Evolutionary conservation across 345 rosid genomes (phyloP), one percentile per base, ranked within the genome.

Genomic region (Cardamine chenopodiifolia): DNA sequence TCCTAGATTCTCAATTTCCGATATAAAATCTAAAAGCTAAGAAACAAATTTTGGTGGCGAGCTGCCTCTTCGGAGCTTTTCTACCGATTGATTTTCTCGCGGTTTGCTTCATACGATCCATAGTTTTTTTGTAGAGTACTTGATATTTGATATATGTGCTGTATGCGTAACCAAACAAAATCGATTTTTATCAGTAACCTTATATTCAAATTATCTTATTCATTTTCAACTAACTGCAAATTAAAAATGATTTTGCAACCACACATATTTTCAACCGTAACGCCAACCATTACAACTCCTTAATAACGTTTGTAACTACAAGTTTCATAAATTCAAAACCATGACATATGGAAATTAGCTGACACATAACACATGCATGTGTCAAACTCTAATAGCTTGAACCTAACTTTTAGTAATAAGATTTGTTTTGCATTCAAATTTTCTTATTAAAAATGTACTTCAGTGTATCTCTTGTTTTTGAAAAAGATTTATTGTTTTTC

Each of bases 71-170:
- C 1, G 88, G 86, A 13, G 84, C 84, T 68, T 80, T 85, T 5
- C 86, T 85, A 56, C 85, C 87, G 3, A 71, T 62, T 0, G 85
- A 84, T 66, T 84, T 84, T 3, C 85, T 78, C 4, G 85, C 85
- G 20, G 85, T 84, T 56, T 82, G 84, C 85, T 85, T 85, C 2
- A 86, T 85, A 39, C 87, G 87, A 76, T 84, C 87, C 87, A 84
- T 82, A 22, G 7, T 25, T 23, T 25, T 42, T n/a, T n/a, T n/a
- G n/a, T n/a, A n/a, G n/a, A n/a, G 52, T 39, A 39, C 6, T 39
- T 4, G n/a, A 39, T 39, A n/a, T n/a, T n/a, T n/a, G n/a, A n/a
- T n/a, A 39, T 39, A 12, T 39, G 44, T 39, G 12, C 2, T 39
- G 2, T 4, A 39, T 15, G 44, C 44, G n/a, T 13, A 39, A 13